A percentile compares a stretch with the other conserved stretches of the same genome.
phyloP scores from a whole-genome alignment of 306 rosid species.

The Cicer bijugum region DNA sequence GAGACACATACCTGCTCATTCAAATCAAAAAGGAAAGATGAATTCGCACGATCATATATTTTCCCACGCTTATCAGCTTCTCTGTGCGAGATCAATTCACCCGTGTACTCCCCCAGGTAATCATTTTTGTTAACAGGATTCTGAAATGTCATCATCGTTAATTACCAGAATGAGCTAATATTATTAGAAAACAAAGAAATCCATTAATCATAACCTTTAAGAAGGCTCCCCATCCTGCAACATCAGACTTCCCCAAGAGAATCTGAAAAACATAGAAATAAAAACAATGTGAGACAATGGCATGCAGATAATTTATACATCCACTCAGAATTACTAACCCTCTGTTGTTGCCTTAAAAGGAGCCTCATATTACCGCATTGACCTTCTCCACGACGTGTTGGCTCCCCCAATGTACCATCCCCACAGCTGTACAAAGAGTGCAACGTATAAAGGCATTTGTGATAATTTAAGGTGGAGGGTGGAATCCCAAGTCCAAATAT shows the following conservation, averaged over 20 bases:
- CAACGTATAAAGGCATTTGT: constrained; percentile 24
- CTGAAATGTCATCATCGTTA: constrained; percentile 61
- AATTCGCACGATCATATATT: constrained; percentile 95
- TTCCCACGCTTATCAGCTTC: constrained; percentile 99
- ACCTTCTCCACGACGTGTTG: constrained; percentile 84
- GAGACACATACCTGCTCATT: constrained; percentile 86
- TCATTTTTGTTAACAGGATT: constrained; percentile 93
- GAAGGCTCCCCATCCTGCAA: constrained; percentile 99
- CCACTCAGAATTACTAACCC: constrained; percentile 61
- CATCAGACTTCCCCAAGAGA: constrained; percentile 91
- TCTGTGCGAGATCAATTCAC: constrained; percentile 91
- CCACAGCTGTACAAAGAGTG: constrained; percentile 73
- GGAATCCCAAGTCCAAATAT: constrained; percentile 30
- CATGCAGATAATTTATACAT: constrained; percentile 23
- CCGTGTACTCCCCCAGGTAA: constrained; percentile 95
- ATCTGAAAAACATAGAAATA: constrained; percentile 56
- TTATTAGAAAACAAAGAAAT: constrained; percentile 28
- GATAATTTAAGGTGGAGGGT: constrained; percentile 7
- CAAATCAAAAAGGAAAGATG: constrained; percentile 96
- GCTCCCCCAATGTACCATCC: constrained; percentile 84
- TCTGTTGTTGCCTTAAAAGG: constrained; percentile 92
- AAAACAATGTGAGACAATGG: constrained; percentile 31
- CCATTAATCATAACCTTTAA: constrained; percentile 65
- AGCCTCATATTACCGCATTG: constrained; percentile 99
- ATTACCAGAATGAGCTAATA: constrained; percentile 42